Conservation (phyloP, 148 eudicot genomes). For the Spergularia marina region DNA sequence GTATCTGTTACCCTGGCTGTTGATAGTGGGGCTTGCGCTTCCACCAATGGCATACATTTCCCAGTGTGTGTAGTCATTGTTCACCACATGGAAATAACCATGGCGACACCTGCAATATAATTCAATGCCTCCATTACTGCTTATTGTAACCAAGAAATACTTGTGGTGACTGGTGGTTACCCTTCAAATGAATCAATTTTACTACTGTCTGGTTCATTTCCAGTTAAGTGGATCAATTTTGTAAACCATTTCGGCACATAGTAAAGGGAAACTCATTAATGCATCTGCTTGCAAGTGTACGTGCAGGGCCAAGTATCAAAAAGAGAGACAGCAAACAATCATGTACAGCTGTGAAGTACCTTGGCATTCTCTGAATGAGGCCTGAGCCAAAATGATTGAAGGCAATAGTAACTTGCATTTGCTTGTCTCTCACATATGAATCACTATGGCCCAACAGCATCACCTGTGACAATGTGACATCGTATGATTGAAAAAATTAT, state of each 20-base stretch:
- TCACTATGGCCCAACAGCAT: conserved; percentile 91
- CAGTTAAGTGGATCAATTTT: no score
- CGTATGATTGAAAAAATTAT: background rate
- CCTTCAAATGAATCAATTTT: no score
- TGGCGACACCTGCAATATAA: conserved; percentile 66
- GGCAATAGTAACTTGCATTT: conserved; percentile 91
- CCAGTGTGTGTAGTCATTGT: conserved; percentile 98
- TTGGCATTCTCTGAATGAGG: conserved; percentile 95
- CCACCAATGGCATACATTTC: conserved; percentile 98
- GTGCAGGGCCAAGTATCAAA: background rate
- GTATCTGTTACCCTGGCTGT: conserved; percentile 94
- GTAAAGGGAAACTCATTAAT: no score
- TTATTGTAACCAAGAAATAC: background rate
- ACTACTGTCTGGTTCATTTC: no score
- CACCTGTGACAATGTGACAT: conserved; percentile 56
- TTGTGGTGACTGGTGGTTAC: background rate
- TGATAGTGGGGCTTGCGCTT: conserved; percentile 82
- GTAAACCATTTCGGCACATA: no score
- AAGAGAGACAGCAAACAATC: background rate
- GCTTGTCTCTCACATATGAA: conserved; percentile 62
- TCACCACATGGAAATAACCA: conserved; percentile 95
- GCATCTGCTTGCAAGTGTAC: background rate
- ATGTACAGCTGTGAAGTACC: conserved; percentile 34
- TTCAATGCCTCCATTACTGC: background rate
- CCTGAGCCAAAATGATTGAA: conserved; percentile 93